These are phyloP conservation scores for Nematodospora anomalae DNA, from an alignment of 1,139 yeast species.

Conservation along the genomic window DNA sequence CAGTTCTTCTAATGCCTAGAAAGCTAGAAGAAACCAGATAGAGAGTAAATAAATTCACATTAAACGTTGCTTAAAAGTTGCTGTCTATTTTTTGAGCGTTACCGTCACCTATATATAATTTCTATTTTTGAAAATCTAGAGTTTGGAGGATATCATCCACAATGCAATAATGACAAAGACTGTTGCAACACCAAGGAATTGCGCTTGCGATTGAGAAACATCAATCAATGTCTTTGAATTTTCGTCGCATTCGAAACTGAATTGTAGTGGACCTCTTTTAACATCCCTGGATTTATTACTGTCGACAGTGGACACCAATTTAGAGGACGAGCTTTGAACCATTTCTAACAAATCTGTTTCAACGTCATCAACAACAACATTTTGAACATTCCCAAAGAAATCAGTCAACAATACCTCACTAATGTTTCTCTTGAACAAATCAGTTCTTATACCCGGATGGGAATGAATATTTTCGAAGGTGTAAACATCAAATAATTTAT, in stretches of 20 bases:
- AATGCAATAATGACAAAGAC: conserved; percentile 20
- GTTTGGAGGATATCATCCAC: conserved; percentile 22
- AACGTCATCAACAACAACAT: conserved; percentile 65
- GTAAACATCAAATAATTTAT: conserved; percentile 81
- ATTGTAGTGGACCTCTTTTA: conserved; percentile 11
- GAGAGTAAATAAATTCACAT: too few relatives aligned
- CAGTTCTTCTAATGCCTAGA: too few relatives aligned
- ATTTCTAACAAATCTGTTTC: conserved; percentile 34
- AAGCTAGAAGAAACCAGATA: too few relatives aligned
- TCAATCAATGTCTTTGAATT: conserved; percentile 12
- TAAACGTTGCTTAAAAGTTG: too few relatives aligned
- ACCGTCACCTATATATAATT: too few relatives aligned
- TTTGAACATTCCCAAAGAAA: conserved; percentile 92
- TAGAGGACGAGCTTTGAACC: background rate
- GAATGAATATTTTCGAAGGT: conserved; percentile 87
- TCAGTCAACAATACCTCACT: conserved; percentile 80
- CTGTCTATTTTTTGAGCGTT: too few relatives aligned
- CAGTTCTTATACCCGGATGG: conserved; percentile 86
- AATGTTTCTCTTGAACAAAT: conserved; percentile 67
- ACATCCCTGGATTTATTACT: background rate
- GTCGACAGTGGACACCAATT: background rate
- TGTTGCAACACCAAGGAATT: conserved; percentile 18
- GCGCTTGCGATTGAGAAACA: conserved; percentile 18
- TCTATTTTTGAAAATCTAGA: conserved; percentile 4
- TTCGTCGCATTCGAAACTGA: conserved; percentile 16